Percentiles rank a stretch among this genome's conserved stretches.
Conservation (phyloP, 345 rosid genomes). For the Eucalyptus decipiens region DNA sequence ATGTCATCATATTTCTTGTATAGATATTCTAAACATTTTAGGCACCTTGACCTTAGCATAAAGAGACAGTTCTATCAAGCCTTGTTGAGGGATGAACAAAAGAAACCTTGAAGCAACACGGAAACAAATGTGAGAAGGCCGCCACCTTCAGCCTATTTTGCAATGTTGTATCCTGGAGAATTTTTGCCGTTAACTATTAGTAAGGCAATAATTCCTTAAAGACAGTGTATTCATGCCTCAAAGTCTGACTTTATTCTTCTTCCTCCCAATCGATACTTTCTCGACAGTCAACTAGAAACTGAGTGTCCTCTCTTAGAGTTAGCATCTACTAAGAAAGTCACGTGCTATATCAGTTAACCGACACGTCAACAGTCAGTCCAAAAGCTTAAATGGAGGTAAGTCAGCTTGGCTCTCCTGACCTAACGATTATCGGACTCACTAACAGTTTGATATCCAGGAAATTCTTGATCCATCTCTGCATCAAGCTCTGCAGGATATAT, state of each 20-base stretch:
- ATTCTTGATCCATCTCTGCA: not conserved
- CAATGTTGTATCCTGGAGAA: fast-evolving
- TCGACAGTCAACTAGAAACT: not conserved
- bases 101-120: not conserved
- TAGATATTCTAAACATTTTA: no score
- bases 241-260: not conserved
- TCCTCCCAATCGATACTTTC: not conserved
- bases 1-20: not conserved
- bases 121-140: not conserved
- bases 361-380: not conserved
- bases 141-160: not conserved
- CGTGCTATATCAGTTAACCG: not conserved
- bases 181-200: not conserved
- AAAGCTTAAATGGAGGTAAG: not conserved
- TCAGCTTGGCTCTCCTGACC: not conserved
- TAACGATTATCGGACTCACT: not conserved
- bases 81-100: not conserved
- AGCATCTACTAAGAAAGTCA: not conserved
- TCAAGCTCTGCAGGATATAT: not conserved
- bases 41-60: not conserved
- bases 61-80: not conserved
- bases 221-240: fast-evolving
- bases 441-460: not conserved
- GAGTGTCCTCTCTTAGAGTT: not conserved
- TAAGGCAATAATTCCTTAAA: not conserved